A percentile compares a stretch with the other conserved stretches of the same genome.
Conservation (phyloP, 805 yeast genomes). For the Ogataea polymorpha region DNA sequence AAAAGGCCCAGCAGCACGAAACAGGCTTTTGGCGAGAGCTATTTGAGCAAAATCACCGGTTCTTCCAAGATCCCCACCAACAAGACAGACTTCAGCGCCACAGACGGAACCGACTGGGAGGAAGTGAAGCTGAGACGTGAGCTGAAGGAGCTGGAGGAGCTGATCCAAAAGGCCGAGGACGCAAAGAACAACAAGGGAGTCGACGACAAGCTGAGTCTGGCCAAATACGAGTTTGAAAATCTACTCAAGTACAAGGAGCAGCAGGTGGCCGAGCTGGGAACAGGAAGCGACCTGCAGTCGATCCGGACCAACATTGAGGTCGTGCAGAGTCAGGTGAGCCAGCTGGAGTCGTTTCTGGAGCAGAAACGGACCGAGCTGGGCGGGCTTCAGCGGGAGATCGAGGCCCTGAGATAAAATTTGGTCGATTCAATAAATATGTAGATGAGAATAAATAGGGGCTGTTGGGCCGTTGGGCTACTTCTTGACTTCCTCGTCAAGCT, state of each 20-base stretch:
- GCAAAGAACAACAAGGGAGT: conserved; percentile 38
- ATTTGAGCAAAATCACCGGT: conserved; percentile 47
- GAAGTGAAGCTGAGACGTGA: conserved; percentile 80
- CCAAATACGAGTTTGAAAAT: conserved; percentile 72
- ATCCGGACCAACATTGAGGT: conserved; percentile 61
- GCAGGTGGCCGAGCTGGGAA: conserved; percentile 43
- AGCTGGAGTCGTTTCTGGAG: conserved; percentile 65
- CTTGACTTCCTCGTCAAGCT: conserved; percentile 37
- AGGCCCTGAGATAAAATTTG: conserved; percentile 12
- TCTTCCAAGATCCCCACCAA: conserved; percentile 29
- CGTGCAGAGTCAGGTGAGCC: conserved; percentile 73
- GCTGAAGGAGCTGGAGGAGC: conserved; percentile 68
- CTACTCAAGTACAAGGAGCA: conserved; percentile 73
- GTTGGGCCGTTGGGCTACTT: conserved; percentile 19
- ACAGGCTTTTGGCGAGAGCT: conserved; percentile 50
- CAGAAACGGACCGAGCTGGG: conserved; percentile 60
- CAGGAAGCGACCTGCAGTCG: conserved; percentile 42
- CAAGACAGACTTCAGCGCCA: conserved; percentile 72
- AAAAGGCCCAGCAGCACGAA: conserved; percentile 19
- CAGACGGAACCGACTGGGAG: conserved; percentile 89
- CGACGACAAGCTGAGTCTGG: conserved; percentile 29
- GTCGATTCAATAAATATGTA: conserved; percentile 20
- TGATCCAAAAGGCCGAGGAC: conserved; percentile 53
- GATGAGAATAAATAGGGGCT: conserved; percentile 5
- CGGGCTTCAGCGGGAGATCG: conserved; percentile 41